A percentile compares a stretch with the other conserved stretches of the same genome.
Conservation (phyloP, 2,329 filamentous ascomycete genomes). For the Fusarium tjaetaba region DNA sequence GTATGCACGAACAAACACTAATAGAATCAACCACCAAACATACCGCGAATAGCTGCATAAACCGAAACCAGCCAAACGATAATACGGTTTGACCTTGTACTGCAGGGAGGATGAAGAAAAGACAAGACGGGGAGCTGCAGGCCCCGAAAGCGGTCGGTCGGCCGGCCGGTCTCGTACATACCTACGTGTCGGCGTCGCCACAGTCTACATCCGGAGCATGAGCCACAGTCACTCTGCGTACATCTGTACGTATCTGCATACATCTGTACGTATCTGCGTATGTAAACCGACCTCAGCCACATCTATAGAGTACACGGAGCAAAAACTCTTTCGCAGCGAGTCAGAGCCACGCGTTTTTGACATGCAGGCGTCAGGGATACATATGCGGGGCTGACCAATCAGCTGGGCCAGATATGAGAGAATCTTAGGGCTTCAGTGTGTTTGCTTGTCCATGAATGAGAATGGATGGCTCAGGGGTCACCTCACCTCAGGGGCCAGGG, state of each 20-base stretch:
- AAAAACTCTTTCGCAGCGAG: constrained; percentile 27
- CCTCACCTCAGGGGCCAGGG: constrained; percentile 11
- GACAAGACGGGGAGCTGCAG: background rate
- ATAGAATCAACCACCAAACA: background rate
- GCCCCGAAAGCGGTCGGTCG: constrained; percentile 16
- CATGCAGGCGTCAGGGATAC: constrained; percentile 37
- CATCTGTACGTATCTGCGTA: background rate
- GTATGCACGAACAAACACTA: no score
- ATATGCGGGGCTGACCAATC: constrained; percentile 34
- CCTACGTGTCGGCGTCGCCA: constrained; percentile 29
- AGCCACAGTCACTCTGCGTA: constrained; percentile 16
- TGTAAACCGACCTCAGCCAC: constrained; percentile 20
- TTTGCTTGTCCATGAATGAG: constrained; percentile 9
- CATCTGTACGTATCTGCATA: background rate
- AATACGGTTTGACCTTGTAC: background rate
- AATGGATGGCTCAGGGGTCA: constrained; percentile 25
- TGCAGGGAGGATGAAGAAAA: background rate
- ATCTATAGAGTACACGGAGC: background rate
- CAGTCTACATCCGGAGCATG: constrained; percentile 19
- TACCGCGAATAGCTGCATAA: constrained; percentile 16
- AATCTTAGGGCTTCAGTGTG: constrained; percentile 16
- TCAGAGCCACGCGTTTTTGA: constrained; percentile 27
- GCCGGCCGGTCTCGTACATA: background rate
- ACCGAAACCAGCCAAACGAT: constrained; percentile 19
- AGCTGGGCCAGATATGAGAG: background rate